Evolutionary conservation across 108 stramenopile species (phyloP).

Genomic region (Cyclotella kingstonii): DNA sequence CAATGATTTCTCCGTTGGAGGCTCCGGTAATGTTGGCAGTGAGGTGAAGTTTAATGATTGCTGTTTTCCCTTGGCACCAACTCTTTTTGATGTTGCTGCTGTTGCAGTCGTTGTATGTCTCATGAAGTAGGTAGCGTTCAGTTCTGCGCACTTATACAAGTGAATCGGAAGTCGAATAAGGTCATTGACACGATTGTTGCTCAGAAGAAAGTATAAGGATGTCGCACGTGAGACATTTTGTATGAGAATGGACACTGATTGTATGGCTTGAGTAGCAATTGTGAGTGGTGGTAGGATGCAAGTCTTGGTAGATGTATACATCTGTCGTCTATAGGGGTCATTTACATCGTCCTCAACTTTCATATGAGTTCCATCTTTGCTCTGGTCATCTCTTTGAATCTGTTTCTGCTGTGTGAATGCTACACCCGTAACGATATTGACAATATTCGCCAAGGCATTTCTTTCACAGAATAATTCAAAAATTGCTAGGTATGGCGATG

Average conservation of each 20-base stretch:
- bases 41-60: too few species aligned
- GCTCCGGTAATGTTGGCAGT: background rate
- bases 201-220: slow-evolving; percentile 75
- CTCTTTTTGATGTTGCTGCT: too few species aligned
- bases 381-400: background rate
- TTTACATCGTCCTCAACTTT: too few species aligned
- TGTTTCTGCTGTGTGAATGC: slow-evolving; percentile 37
- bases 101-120: too few species aligned
- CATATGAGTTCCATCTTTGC: too few species aligned
- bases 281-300: slow-evolving; percentile 59
- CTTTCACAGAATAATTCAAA: slow-evolving; percentile 82
- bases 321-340: too few species aligned
- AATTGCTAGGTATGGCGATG: slow-evolving; percentile 52
- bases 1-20: slow-evolving; percentile 1
- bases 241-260: slow-evolving; percentile 81
- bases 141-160: slow-evolving; percentile 60
- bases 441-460: slow-evolving; percentile 60
- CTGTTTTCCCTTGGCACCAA: too few species aligned
- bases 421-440: slow-evolving; percentile 61
- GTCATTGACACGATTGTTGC: slow-evolving; percentile 81
- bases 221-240: slow-evolving; percentile 87
- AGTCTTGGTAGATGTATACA: too few species aligned
- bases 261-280: slow-evolving; percentile 81
- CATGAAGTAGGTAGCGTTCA: slow-evolving; percentile 15
- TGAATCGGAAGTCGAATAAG: slow-evolving; percentile 74